Evolutionary conservation across 768 basidiomycete species (phyloP).

Genomic region (Cytidiella melzeri): DNA sequence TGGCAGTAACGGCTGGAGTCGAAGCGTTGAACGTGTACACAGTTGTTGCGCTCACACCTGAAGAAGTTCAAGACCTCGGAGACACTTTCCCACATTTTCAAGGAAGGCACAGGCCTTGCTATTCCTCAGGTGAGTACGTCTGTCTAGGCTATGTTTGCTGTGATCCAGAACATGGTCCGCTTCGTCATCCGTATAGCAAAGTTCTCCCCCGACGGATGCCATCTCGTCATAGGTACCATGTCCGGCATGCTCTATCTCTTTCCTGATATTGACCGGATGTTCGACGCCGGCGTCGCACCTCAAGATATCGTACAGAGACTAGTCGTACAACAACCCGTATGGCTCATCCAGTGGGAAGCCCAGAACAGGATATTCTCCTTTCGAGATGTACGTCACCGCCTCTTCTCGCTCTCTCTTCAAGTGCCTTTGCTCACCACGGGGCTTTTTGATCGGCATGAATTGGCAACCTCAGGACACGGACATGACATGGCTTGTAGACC

Average conservation of each 20-base stretch:
- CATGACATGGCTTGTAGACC: too few relatives aligned
- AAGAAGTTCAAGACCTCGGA: background rate
- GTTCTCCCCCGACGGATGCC: constrained; percentile 20
- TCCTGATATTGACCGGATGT: constrained; percentile 15
- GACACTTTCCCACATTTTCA: constrained; percentile 3
- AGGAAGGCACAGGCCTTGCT: constrained; percentile 1
- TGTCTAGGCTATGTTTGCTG: background rate
- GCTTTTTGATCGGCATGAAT: too few relatives aligned
- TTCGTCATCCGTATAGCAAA: constrained; percentile 6
- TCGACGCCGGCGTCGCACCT: constrained; percentile 5
- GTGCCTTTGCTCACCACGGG: too few relatives aligned
- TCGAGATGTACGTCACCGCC: constrained; percentile 11
- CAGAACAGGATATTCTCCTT: constrained; percentile 12
- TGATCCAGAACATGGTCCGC: background rate
- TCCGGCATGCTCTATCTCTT: constrained; percentile 19
- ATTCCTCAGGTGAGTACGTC: constrained; percentile 11
- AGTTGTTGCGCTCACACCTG: background rate
- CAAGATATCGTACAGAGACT: constrained; percentile 14
- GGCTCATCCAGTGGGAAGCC: constrained; percentile 16
- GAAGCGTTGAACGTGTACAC: constrained; percentile 12
- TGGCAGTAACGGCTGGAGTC: constrained; percentile 2
- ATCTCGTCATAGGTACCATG: constrained; percentile 16
- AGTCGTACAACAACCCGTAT: constrained; percentile 14
- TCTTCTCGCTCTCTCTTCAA: too few relatives aligned
- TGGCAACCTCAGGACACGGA: too few relatives aligned